Evolutionary conservation across 768 basidiomycete genomes (phyloP).

Genomic region (Botryobasidium botryosum): DNA sequence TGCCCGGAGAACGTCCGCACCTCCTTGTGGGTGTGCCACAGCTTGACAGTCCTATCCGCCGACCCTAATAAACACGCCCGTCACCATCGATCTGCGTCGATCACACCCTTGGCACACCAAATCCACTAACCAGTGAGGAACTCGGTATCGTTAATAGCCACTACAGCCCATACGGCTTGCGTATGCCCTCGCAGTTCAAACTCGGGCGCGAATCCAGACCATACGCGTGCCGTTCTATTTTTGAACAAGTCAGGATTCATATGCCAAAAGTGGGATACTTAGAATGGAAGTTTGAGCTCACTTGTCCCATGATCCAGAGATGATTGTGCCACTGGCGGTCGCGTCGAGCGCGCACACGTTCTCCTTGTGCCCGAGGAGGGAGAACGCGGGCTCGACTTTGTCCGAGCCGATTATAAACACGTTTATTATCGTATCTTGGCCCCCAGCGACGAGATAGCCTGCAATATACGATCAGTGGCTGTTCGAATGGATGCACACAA

Average conservation of each 20-base stretch:
- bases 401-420: constrained; percentile 48
- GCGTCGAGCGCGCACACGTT: constrained; percentile 80
- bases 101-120: background rate
- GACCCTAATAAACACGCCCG: constrained; percentile 46
- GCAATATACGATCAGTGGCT: constrained; percentile 5
- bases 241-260: constrained; percentile 14
- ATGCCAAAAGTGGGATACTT: constrained; percentile 5
- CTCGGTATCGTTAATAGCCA: constrained; percentile 57
- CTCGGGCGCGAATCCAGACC: constrained; percentile 57
- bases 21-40: constrained; percentile 66
- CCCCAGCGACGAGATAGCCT: constrained; percentile 80
- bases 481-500: background rate
- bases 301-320: constrained; percentile 98
- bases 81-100: too few relatives aligned
- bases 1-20: constrained; percentile 72
- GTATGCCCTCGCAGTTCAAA: constrained; percentile 72
- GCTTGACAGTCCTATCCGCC: constrained; percentile 85
- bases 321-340: constrained; percentile 50
- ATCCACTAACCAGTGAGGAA: constrained; percentile 76
- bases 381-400: constrained; percentile 60
- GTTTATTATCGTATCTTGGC: constrained; percentile 79
- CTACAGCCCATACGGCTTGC: constrained; percentile 88
- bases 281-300: constrained; percentile 19
- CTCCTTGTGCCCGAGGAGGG: constrained; percentile 72
- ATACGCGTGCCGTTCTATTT: constrained; percentile 80